A percentile compares a stretch with the other conserved stretches of the same genome.
Conservation (phyloP, 139 green algal species). For the Chlamydomonas schloesseri region DNA sequence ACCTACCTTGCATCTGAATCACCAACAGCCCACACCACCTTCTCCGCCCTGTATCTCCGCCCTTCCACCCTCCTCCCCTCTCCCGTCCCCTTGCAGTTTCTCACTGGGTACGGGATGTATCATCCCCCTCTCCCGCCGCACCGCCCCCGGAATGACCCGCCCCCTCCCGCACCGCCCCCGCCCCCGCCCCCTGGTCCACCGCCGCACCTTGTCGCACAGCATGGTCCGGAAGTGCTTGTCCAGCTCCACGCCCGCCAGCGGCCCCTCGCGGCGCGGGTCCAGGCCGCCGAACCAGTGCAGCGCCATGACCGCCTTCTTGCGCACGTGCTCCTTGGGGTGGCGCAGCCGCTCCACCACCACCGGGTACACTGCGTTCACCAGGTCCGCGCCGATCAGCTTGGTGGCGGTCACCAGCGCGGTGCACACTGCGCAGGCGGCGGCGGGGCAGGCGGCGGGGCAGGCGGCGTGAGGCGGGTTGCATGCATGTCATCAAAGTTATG, state of each 20-base stretch:
- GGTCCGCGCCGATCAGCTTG: slow-evolving; percentile 86
- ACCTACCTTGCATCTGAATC: no score
- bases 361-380: slow-evolving; percentile 89
- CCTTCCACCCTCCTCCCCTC: no score
- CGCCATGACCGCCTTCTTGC: slow-evolving; percentile 97
- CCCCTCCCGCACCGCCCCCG: not conserved
- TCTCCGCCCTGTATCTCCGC: no score
- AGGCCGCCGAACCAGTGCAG: slow-evolving; percentile 84
- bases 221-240: slow-evolving; percentile 75
- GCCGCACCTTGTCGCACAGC: slow-evolving; percentile 80
- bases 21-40: no score
- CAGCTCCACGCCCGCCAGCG: slow-evolving; percentile 76
- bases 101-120: no score
- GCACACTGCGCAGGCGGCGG: slow-evolving; percentile 54
- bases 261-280: slow-evolving; percentile 73
- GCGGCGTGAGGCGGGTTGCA: no score
- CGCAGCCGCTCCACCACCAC: slow-evolving; percentile 60
- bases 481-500: no score
- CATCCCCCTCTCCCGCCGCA: no score
- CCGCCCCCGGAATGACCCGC: no score
- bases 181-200: not conserved
- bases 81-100: no score
- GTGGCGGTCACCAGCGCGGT: slow-evolving; percentile 76
- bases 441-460: not conserved
- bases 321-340: slow-evolving; percentile 83